Conservation (phyloP, 1,139 yeast species). For the Protomyces gravidus region DNA sequence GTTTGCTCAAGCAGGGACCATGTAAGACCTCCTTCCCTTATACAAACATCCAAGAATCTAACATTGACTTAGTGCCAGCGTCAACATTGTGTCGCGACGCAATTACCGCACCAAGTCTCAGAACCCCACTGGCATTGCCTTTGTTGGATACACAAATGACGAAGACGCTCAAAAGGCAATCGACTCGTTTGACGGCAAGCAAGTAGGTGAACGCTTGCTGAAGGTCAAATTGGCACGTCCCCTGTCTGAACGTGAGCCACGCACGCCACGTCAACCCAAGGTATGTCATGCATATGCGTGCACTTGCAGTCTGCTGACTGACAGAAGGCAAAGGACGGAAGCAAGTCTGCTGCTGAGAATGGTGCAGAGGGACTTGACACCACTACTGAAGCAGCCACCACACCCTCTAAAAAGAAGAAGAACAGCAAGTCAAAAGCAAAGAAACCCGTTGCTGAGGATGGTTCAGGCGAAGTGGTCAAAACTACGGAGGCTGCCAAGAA, state of each 20-base stretch:
- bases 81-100: conserved; percentile 32
- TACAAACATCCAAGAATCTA: too few species aligned
- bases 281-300: neutral
- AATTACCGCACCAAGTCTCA: conserved; percentile 20
- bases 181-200: conserved; percentile 48
- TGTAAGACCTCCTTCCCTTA: too few species aligned
- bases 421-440: neutral
- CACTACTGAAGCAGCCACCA: neutral
- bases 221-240: conserved; percentile 51
- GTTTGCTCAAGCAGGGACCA: conserved; percentile 35
- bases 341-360: neutral
- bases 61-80: conserved; percentile 32
- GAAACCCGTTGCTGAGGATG: conserved; percentile 1
- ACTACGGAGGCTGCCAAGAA: neutral
- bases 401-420: conserved; percentile 2
- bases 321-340: neutral
- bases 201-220: conserved; percentile 49
- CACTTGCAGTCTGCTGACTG: neutral
- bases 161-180: conserved; percentile 51
- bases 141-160: conserved; percentile 54
- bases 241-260: conserved; percentile 12
- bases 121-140: conserved; percentile 53
- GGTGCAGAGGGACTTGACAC: neutral
- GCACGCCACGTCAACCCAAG: conserved; percentile 2
- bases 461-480: too few species aligned